Evolutionary conservation across 495 filamentous ascomycete genomes (phyloP).

Genomic region (Aeminium ludgeri): DNA sequence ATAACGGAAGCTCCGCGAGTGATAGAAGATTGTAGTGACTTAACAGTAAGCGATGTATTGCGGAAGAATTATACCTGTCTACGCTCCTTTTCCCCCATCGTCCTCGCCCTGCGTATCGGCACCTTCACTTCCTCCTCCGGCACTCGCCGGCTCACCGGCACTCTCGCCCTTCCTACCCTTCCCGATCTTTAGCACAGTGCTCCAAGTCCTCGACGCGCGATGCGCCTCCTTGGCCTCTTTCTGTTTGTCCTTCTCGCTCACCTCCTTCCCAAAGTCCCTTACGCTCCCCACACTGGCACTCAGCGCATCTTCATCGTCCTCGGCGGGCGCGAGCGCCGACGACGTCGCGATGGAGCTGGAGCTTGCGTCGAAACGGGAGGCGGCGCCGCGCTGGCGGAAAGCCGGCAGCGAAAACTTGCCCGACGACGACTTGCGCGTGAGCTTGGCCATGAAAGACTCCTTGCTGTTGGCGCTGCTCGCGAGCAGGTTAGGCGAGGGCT

Average conservation of each 20-base stretch:
- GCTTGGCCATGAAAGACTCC: slow-evolving; percentile 25
- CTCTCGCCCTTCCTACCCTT: slow-evolving; percentile 4
- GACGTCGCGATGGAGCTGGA: slow-evolving; percentile 5
- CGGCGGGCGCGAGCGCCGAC: slow-evolving; percentile 9
- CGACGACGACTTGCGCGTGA: slow-evolving; percentile 22
- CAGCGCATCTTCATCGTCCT: slow-evolving; percentile 13
- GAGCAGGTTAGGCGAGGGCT: background rate
- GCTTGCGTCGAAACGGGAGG: slow-evolving; percentile 8
- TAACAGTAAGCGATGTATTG: too few relatives aligned
- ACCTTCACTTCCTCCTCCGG: too few relatives aligned
- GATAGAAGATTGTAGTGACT: too few relatives aligned
- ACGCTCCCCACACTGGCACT: slow-evolving; percentile 6
- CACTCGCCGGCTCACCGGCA: slow-evolving; percentile 9
- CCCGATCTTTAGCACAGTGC: slow-evolving; percentile 10
- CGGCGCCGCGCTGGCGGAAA: slow-evolving; percentile 16
- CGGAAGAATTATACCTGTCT: too few relatives aligned
- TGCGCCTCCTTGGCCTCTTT: slow-evolving; percentile 4
- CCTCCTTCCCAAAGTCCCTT: slow-evolving; percentile 1
- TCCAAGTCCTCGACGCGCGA: slow-evolving; percentile 9
- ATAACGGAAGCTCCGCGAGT: too few relatives aligned
- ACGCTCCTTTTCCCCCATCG: too few relatives aligned
- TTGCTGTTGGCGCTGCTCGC: slow-evolving; percentile 10
- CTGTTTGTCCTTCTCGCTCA: background rate
- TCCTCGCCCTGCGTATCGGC: too few relatives aligned
- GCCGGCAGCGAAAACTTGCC: slow-evolving; percentile 20